Evolutionary conservation across 371 early-diverging fungal species (phyloP).

Genomic region (Batkoa obscura): DNA sequence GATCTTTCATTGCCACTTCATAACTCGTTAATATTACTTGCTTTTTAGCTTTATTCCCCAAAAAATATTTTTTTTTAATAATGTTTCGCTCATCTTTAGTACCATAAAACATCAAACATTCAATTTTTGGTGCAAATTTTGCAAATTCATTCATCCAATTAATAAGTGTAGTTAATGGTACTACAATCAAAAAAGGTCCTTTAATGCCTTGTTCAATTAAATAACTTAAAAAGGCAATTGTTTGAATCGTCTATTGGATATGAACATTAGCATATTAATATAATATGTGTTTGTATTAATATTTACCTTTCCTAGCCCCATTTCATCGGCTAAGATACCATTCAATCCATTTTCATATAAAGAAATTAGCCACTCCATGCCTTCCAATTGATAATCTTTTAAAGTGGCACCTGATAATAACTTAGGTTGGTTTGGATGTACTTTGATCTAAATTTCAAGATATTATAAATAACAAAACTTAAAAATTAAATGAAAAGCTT

Average conservation of each 20-base stretch:
- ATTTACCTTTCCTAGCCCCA: constrained; percentile 83
- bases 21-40: constrained; percentile 82
- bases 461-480: constrained; percentile 7
- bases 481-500: constrained; percentile 5
- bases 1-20: constrained; percentile 77
- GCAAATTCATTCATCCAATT: constrained; percentile 97
- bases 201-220: constrained; percentile 62
- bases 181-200: constrained; percentile 90
- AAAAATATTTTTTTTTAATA: constrained; percentile 47
- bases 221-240: constrained; percentile 79
- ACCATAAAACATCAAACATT: constrained; percentile 88
- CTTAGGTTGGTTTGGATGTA: constrained; percentile 51
- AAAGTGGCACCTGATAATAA: constrained; percentile 65
- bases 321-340: constrained; percentile 96
- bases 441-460: not conserved
- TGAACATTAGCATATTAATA: not conserved
- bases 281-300: not conserved
- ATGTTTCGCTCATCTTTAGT: constrained; percentile 51
- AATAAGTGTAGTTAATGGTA: constrained; percentile 87
- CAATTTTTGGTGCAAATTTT: constrained; percentile 67
- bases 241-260: constrained; percentile 70
- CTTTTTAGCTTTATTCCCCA: constrained; percentile 32
- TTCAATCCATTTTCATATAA: constrained; percentile 95
- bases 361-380: constrained; percentile 95
- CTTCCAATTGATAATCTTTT: constrained; percentile 89